These are phyloP conservation scores for Carex pumila DNA, from an alignment of 176 grass and related monocot genomes.

Conservation along the genomic window DNA sequence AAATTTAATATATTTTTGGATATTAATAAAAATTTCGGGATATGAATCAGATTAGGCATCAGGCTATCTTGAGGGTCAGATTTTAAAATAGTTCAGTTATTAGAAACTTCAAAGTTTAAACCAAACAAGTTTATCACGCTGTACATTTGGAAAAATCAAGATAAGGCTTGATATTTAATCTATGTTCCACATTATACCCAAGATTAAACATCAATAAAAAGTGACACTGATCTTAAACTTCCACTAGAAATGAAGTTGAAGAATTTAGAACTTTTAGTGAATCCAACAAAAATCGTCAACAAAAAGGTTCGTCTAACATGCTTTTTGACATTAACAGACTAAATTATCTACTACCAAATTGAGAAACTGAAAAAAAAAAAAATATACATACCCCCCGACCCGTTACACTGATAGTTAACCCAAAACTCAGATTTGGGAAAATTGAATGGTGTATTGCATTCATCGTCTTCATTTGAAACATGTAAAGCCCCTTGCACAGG, in stretches of 20 bases:
- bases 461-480: slow-evolving; percentile 6
- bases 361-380: not conserved
- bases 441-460: not conserved
- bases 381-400: not conserved
- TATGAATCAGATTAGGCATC: too few species aligned
- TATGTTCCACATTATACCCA: not conserved
- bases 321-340: slow-evolving; percentile 13
- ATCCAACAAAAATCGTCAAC: not conserved
- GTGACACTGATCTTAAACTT: not conserved
- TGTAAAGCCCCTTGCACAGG: not conserved
- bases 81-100: not conserved
- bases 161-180: not conserved
- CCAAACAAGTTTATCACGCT: not conserved
- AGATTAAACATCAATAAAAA: not conserved
- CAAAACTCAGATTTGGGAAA: not conserved
- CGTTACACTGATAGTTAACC: not conserved
- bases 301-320: not conserved
- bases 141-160: not conserved
- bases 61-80: too few species aligned
- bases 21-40: too few species aligned
- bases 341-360: slow-evolving; percentile 7
- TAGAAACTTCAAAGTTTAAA: not conserved
- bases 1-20: too few species aligned
- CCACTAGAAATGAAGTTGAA: not conserved
- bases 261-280: not conserved